Percentiles rank a stretch among this genome's conserved stretches.
These are phyloP conservation scores for Penicillium fuscoglaucum DNA, from an alignment of 2,329 filamentous ascomycete genomes.

Conservation along the genomic window DNA sequence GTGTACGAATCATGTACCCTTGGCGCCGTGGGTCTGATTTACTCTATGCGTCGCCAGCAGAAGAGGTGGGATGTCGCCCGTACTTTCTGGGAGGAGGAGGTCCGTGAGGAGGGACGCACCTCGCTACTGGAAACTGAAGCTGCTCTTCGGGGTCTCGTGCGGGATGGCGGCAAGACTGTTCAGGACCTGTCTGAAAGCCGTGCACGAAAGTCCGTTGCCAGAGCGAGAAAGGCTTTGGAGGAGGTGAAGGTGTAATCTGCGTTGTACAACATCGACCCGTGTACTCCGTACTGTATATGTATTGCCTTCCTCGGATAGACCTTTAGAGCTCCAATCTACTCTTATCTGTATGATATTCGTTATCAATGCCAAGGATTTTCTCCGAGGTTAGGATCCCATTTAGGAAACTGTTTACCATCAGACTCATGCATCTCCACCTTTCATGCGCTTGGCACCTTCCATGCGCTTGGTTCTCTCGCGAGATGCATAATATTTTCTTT, in stretches of 20 bases:
- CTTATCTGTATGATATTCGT: conserved; percentile 15
- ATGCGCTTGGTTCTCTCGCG: neutral
- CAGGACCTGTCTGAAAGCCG: conserved; percentile 41
- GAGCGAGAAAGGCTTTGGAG: conserved; percentile 50
- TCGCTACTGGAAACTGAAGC: conserved; percentile 57
- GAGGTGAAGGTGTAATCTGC: conserved; percentile 29
- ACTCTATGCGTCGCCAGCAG: conserved; percentile 59
- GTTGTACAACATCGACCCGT: neutral
- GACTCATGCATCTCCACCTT: neutral
- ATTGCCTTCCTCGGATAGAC: conserved; percentile 19
- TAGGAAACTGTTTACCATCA: neutral
- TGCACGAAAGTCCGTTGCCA: conserved; percentile 47
- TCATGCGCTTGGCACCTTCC: neutral
- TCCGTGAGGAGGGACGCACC: conserved; percentile 59
- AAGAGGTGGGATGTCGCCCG: conserved; percentile 58
- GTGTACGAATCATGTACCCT: conserved; percentile 61
- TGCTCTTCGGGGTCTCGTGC: conserved; percentile 49
- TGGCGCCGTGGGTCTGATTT: conserved; percentile 59
- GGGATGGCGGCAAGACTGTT: conserved; percentile 43
- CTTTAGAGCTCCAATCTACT: conserved; percentile 21
- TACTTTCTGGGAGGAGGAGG: conserved; percentile 52
- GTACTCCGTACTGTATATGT: conserved; percentile 18
- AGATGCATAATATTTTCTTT: neutral
- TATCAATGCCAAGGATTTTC: neutral
- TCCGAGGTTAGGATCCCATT: neutral